phyloP scores from a whole-genome alignment of 805 yeast species.

The Saccharomycodes ludwigii region DNA sequence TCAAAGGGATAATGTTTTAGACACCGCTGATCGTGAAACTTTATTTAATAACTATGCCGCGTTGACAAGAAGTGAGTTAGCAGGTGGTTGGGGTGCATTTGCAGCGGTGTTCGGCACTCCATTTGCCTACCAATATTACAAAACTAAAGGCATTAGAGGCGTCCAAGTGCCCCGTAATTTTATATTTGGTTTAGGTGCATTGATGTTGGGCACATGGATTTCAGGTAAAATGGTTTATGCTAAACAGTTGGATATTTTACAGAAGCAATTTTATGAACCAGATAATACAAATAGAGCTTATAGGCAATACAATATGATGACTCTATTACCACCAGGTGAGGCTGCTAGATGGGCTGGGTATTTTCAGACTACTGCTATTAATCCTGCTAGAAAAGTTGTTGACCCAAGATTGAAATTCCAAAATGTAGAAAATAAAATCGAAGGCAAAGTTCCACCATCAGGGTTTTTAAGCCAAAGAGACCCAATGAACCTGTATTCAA shows the following conservation, averaged over 20 bases:
- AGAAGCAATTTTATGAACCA: slow-evolving; percentile 1
- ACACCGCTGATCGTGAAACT: slow-evolving; percentile 28
- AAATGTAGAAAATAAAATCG: slow-evolving; percentile 14
- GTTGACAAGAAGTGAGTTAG: slow-evolving; percentile 24
- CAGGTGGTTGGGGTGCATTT: slow-evolving; percentile 30
- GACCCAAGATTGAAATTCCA: slow-evolving; percentile 38
- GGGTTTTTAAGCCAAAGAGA: slow-evolving; percentile 26
- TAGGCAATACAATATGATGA: slow-evolving; percentile 23
- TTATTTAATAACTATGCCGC: slow-evolving; percentile 28
- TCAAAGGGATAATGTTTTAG: slow-evolving; percentile 34
- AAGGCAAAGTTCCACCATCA: slow-evolving; percentile 7
- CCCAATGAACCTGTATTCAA: slow-evolving; percentile 27
- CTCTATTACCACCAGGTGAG: slow-evolving; percentile 21
- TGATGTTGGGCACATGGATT: slow-evolving; percentile 24
- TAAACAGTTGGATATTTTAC: slow-evolving; percentile 16
- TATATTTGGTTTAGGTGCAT: slow-evolving; percentile 29
- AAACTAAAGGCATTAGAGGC: slow-evolving; percentile 24
- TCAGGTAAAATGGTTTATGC: slow-evolving; percentile 23
- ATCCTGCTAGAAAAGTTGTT: slow-evolving; percentile 39
- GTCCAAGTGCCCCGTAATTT: slow-evolving; percentile 31
- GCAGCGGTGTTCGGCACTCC: slow-evolving; percentile 32
- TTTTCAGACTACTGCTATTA: slow-evolving; percentile 36
- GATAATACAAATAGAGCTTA: slow-evolving; percentile 11
- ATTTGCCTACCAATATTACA: slow-evolving; percentile 23
- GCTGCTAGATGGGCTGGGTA: slow-evolving; percentile 38